Evolutionary conservation across 2,329 filamentous ascomycete species (phyloP), one percentile per base, ranked within the genome.

Genomic region (Exophiala oligosperma): DNA sequence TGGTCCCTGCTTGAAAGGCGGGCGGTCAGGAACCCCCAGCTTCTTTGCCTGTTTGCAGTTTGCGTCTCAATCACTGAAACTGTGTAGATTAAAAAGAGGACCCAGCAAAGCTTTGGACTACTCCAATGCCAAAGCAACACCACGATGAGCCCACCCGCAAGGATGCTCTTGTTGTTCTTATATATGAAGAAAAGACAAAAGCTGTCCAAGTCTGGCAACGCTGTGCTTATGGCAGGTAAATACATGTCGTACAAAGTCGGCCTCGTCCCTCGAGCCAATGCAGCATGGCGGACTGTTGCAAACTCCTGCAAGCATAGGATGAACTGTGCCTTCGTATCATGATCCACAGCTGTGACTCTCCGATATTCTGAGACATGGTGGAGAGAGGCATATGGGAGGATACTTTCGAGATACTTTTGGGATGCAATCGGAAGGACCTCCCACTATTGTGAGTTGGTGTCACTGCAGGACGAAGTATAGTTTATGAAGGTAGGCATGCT

Each of bases 281-380:
- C 55, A 61, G 21, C 43, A 56, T 56, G 49, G 53, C 53, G 48
- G 32, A 43, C 52, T 46, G 52, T 61, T 53, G 57, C 59, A 61
- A 59, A 61, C 59, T 56, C 43, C 56, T 59, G 52, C 59, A 57
- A 56, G 49, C 52, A 56, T 44, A 35, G 49, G 14, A 55, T 58
- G 59, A 61, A 61, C 59, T 52, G 44, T 51, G 50, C 24, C 17
- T 52, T 58, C 46, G 14, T 32, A 47, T 44, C 44, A 32, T 37
- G 51, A 23, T 38, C 59, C 52, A 54, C 59, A 52, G 52, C 59
- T 47, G 59, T 56, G 43, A 32, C 43, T 49, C 47, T 56, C 59
- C 56, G 55, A 40, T 14, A 5, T n/a, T 52, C 47, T 61, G 49
- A 61, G 49, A 61, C 56, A 59, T 61, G 28, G 38, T 47, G 28